Evolutionary conservation across 2,329 filamentous ascomycete species (phyloP).

Genomic region (Torrubiella hemipterigena): DNA sequence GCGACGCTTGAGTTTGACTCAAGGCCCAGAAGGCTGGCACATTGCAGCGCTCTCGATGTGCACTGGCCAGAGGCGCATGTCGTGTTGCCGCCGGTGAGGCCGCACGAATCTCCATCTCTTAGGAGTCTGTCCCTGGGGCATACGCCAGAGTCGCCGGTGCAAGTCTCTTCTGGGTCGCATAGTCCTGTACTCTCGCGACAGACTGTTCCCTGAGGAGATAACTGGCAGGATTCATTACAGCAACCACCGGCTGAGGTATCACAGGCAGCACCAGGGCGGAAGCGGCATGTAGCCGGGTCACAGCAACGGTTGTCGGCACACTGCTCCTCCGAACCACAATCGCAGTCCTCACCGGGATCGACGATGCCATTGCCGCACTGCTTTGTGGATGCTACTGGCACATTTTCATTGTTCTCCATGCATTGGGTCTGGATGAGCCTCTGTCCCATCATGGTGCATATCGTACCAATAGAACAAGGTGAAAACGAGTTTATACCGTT

Average conservation of each 20-base stretch:
- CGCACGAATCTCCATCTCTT: conserved; percentile 55
- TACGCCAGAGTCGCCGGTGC: conserved; percentile 51
- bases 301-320: conserved; percentile 76
- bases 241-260: conserved; percentile 61
- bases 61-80: conserved; percentile 76
- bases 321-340: conserved; percentile 67
- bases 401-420: conserved; percentile 63
- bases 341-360: conserved; percentile 86
- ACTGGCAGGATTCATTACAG: conserved; percentile 50
- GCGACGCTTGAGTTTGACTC: conserved; percentile 54
- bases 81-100: conserved; percentile 43
- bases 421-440: conserved; percentile 62
- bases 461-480: conserved; percentile 71
- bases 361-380: conserved; percentile 97
- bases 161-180: conserved; percentile 71
- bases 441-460: conserved; percentile 67
- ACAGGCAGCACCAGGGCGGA: conserved; percentile 63
- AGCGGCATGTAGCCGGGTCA: conserved; percentile 75
- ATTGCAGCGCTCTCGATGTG: conserved; percentile 72
- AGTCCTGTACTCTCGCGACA: conserved; percentile 61
- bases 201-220: conserved; percentile 49
- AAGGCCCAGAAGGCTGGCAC: conserved; percentile 67
- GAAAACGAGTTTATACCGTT: conserved; percentile 62
- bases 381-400: conserved; percentile 68
- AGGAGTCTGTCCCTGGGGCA: conserved; percentile 59